phyloP scores from a whole-genome alignment of 495 filamentous ascomycete genomes.

The Daldinia childiae region DNA sequence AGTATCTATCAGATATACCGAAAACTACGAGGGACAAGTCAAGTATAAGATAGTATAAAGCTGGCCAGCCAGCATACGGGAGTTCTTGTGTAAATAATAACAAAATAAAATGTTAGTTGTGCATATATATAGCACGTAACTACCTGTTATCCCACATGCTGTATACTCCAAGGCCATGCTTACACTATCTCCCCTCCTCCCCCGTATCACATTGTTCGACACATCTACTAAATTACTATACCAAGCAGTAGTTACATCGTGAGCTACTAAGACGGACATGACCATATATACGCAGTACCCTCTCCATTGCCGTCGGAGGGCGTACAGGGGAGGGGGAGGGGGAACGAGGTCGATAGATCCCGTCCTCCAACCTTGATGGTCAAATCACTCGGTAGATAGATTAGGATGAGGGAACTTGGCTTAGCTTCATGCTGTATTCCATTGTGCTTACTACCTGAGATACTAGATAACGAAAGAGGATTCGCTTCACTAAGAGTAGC shows the following conservation, averaged over 20 bases:
- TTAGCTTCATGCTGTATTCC: neutral
- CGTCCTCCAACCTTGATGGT: conserved; percentile 30
- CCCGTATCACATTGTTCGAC: neutral
- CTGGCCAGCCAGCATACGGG: too few species aligned
- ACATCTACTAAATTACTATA: neutral
- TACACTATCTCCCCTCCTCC: neutral
- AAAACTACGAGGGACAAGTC: too few species aligned
- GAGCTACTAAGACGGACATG: neutral
- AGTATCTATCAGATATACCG: too few species aligned
- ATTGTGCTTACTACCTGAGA: neutral
- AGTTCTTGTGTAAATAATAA: too few species aligned
- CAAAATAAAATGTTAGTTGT: too few species aligned
- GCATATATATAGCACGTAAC: neutral
- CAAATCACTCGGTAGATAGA: conserved; percentile 9
- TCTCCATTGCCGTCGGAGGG: neutral
- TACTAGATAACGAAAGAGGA: neutral
- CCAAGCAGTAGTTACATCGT: neutral
- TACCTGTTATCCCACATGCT: neutral
- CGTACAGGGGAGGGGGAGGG: neutral
- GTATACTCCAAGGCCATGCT: neutral
- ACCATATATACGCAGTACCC: neutral
- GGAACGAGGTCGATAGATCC: neutral
- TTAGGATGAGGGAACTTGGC: neutral
- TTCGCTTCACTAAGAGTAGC: neutral
- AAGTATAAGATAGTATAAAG: too few species aligned